phyloP scores from a whole-genome alignment of 2,329 filamentous ascomycete genomes.

The Incumbomyces delicatus region DNA sequence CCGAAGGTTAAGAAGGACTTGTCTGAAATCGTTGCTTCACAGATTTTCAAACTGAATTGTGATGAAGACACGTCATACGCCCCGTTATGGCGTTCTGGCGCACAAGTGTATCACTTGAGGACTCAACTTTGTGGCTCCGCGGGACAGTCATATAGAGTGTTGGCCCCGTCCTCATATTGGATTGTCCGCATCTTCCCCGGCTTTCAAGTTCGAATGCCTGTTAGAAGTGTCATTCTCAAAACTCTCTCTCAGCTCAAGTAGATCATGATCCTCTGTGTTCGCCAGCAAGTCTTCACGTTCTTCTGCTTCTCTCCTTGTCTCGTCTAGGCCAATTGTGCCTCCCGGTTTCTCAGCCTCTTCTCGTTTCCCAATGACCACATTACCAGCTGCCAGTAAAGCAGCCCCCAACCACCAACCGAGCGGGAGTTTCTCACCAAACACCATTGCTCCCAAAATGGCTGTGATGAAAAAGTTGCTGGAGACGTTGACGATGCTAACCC shows the following conservation, averaged over 20 bases:
- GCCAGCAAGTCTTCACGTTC: constrained; percentile 12
- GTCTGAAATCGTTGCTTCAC: too few species aligned
- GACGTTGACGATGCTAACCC: constrained; percentile 55
- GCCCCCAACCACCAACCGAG: constrained; percentile 55
- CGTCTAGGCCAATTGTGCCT: constrained; percentile 9
- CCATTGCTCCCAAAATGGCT: constrained; percentile 46
- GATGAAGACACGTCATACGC: too few species aligned
- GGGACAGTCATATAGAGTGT: too few species aligned
- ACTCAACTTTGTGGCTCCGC: too few species aligned
- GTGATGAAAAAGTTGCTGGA: constrained; percentile 55
- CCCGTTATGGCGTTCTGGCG: too few species aligned
- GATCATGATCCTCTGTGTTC: constrained; percentile 3
- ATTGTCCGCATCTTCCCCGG: neutral
- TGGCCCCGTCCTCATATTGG: neutral
- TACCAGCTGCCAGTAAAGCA: constrained; percentile 49
- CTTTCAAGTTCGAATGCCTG: neutral
- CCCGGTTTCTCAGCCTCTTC: constrained; percentile 29
- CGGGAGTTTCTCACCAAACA: constrained; percentile 48
- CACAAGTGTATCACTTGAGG: too few species aligned
- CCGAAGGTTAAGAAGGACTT: neutral
- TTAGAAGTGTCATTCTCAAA: neutral
- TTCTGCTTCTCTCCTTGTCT: constrained; percentile 8
- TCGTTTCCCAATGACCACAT: constrained; percentile 52
- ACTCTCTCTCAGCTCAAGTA: constrained; percentile 10
- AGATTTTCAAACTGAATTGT: too few species aligned